phyloP scores from a whole-genome alignment of 345 rosid genomes.

The Salix arbutifolia region DNA sequence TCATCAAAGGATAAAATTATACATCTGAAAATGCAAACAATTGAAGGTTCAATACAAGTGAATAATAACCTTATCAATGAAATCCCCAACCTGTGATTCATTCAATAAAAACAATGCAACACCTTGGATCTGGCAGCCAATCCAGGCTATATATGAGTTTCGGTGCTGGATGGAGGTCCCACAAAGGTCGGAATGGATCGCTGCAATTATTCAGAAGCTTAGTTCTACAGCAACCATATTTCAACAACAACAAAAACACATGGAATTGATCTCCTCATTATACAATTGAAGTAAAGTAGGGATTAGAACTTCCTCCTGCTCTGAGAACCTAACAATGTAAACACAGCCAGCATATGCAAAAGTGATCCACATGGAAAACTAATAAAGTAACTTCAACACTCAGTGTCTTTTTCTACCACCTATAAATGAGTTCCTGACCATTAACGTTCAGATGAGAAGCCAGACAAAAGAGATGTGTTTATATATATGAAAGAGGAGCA shows the following conservation, averaged over 20 bases:
- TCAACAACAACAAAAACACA: too few relatives aligned
- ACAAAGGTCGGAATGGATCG: conserved; percentile 77
- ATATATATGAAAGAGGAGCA: too few relatives aligned
- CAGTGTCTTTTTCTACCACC: background rate
- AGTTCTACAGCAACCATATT: background rate
- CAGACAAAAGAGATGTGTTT: background rate
- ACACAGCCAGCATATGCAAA: background rate
- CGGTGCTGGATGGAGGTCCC: conserved; percentile 67
- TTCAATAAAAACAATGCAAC: conserved; percentile 1
- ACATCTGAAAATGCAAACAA: conserved; percentile 47
- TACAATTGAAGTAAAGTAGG: background rate
- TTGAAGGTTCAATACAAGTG: background rate
- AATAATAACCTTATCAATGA: conserved; percentile 8
- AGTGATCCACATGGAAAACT: background rate
- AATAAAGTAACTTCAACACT: background rate
- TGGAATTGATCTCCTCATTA: background rate
- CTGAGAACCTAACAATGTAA: background rate
- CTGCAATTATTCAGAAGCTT: conserved; percentile 41
- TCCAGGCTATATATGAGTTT: conserved; percentile 67
- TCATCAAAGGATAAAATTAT: conserved; percentile 66
- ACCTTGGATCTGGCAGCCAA: conserved; percentile 83
- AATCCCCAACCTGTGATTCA: background rate
- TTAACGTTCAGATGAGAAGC: conserved; percentile 3
- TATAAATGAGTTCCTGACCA: background rate
- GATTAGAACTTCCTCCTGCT: background rate